Evolutionary conservation across 139 green algal genomes (phyloP).

Genomic region (Edaphochlamys debaryana): DNA sequence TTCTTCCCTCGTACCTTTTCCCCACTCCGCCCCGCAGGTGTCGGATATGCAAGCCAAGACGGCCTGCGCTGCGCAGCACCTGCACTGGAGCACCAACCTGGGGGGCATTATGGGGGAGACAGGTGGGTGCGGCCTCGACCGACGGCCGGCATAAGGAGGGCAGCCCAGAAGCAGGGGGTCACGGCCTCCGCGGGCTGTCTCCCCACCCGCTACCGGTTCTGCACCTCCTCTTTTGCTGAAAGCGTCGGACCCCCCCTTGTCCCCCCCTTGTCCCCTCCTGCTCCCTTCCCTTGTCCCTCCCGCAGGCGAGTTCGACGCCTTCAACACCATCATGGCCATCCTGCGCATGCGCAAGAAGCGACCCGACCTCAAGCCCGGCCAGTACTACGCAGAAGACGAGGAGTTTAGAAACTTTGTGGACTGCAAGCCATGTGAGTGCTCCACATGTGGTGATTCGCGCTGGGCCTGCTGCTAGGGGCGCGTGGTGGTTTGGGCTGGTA

Average conservation of each 20-base stretch:
- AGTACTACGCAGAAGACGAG: constrained; percentile 37
- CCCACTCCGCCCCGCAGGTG: not conserved
- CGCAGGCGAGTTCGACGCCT: constrained; percentile 61
- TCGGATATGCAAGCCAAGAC: constrained; percentile 18
- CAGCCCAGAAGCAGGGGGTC: too few species aligned
- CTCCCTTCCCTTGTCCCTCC: not conserved
- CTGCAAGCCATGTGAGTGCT: constrained; percentile 44
- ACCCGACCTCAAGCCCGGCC: constrained; percentile 10
- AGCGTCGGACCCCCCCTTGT: too few species aligned
- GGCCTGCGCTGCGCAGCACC: constrained; percentile 54
- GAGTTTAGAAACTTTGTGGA: constrained; percentile 39
- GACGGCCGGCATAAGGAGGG: too few species aligned
- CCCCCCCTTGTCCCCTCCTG: too few species aligned
- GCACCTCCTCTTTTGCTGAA: too few species aligned
- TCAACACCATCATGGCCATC: constrained; percentile 63
- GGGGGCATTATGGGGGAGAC: constrained; percentile 57
- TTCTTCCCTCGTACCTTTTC: too few species aligned
- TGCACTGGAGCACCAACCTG: constrained; percentile 59
- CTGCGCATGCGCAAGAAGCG: constrained; percentile 54
- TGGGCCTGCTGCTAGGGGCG: not conserved
- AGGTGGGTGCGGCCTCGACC: not conserved
- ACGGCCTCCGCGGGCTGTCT: too few species aligned
- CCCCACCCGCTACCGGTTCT: too few species aligned
- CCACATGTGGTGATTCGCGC: too few species aligned
- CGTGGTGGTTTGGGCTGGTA: not conserved